These are phyloP conservation scores for California macrophylla DNA, from an alignment of 441 rosid genomes.

Conservation along the genomic window DNA sequence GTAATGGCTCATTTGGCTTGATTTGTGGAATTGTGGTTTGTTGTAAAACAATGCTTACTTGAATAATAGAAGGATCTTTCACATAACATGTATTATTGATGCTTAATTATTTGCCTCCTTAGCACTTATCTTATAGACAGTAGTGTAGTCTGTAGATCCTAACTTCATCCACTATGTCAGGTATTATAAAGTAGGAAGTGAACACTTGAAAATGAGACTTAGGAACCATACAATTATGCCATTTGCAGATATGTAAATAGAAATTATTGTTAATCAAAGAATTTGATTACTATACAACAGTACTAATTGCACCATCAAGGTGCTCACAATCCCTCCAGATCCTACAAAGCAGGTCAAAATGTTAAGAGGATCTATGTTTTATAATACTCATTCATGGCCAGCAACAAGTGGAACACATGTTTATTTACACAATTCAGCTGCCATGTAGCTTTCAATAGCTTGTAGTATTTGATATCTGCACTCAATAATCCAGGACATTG, in stretches of 20 bases:
- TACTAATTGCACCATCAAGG: conserved; percentile 18
- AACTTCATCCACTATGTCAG: neutral
- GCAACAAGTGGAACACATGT: neutral
- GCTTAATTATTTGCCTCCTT: neutral
- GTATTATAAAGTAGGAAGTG: neutral
- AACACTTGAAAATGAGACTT: neutral
- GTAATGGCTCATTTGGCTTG: conserved; percentile 3
- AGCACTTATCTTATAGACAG: neutral
- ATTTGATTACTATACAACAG: conserved; percentile 38
- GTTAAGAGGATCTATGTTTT: neutral
- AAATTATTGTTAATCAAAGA: conserved; percentile 24
- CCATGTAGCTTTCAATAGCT: neutral
- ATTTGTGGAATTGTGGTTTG: neutral
- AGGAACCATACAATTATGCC: neutral
- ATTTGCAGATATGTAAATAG: conserved; percentile 11
- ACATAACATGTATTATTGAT: neutral
- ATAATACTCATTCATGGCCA: neutral
- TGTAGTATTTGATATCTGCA: conserved; percentile 1
- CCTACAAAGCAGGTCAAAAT: neutral
- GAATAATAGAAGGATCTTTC: neutral
- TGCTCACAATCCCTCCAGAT: neutral
- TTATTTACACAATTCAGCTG: conserved; percentile 10
- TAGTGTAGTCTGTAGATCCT: neutral
- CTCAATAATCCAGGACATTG: neutral
- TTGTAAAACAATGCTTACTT: neutral